Conservation (phyloP, 2,329 filamentous ascomycete species). For the Colletotrichum destructivum region DNA sequence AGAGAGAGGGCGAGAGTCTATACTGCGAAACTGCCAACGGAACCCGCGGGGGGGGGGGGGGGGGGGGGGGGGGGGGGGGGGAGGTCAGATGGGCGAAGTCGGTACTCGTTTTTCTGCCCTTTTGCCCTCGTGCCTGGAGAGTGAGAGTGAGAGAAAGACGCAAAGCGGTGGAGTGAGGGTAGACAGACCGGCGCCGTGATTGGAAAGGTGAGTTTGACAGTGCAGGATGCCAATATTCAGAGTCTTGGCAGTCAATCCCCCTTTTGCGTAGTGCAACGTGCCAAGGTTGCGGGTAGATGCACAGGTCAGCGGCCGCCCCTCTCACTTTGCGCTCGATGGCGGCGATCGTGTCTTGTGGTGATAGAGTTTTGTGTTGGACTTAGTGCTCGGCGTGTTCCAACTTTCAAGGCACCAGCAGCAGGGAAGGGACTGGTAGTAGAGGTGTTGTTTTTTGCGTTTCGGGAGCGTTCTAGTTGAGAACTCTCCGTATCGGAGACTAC, state of each 20-base stretch:
- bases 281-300: conserved; percentile 32
- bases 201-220: conserved; percentile 25
- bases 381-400: background rate
- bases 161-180: conserved; percentile 1
- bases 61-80: too few species aligned
- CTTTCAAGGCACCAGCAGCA: background rate
- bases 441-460: background rate
- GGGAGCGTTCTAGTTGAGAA: background rate
- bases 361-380: background rate
- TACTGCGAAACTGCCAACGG: background rate
- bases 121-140: background rate
- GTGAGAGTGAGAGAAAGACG: background rate
- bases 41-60: background rate
- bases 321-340: background rate
- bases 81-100: background rate
- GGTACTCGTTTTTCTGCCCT: background rate
- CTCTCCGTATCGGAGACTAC: background rate
- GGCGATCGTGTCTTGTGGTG: background rate
- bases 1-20: too few species aligned
- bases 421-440: background rate
- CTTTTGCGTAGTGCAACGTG: conserved; percentile 36
- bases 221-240: conserved; percentile 32
- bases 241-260: conserved; percentile 32
- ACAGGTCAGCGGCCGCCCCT: conserved; percentile 4
- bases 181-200: conserved; percentile 9